Evolutionary conservation across 2,329 filamentous ascomycete genomes (phyloP), one percentile per base, ranked within the genome.

Genomic region (Verticillium klebahnii): DNA sequence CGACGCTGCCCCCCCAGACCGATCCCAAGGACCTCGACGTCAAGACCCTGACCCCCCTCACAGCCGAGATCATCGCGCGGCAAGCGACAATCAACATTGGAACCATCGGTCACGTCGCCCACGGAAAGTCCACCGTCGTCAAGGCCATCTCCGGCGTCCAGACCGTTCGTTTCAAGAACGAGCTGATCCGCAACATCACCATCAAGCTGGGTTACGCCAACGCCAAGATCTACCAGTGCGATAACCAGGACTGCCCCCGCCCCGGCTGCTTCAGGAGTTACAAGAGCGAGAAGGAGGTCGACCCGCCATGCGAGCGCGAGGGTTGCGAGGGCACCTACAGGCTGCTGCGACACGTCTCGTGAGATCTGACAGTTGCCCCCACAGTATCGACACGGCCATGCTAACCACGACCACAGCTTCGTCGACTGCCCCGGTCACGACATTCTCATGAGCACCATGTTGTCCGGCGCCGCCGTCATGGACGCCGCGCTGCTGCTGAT

Each of bases 381-480:
- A 15, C 63, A 54, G 60, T 57, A 39, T 5, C 36, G 32, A 15
- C 25, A 32, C 32, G 31, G 39, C 31, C 17, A 57, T 62, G 66
- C 71, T 75, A 62, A 76, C 63, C 23, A 39, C 31, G 34, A 50
- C 19, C 69, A 60, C 68, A 94, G 92, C 17, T 99, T 98, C 76
- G 95, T 98, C 69, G 95, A 98, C 79, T 98, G 95, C 84, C 95
- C 95, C 62, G 95, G 95, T 78, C 95, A 99, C 91, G 95, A 99
- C 81, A 99, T 99, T 93, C 93, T 99, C 77, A 99, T 99, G 95
- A 98, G 94, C 80, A 99, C 95, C 71, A 99, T 99, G 95, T 89
- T 99, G 84, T 99, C 95, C 74, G 95, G 95, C 73, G 95, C 95
- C 71, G 95, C 95, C 67, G 95, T 99, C 85, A 99, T 99, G 95